Evolutionary conservation across 2,329 filamentous ascomycete species (phyloP).

Genomic region (Alternaria atra): DNA sequence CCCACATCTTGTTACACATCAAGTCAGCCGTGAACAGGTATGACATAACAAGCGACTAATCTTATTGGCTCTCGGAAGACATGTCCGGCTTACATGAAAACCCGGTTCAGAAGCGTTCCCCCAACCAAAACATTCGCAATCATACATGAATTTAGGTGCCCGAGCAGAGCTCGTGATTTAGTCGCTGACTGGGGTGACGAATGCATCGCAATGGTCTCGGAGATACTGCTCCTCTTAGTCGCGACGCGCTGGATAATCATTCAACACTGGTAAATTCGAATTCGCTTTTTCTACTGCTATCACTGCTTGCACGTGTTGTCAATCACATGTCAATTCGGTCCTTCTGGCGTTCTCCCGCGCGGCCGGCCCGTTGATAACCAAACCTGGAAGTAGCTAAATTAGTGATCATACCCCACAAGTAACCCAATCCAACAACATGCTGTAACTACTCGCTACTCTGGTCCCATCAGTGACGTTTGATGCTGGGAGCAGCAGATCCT

Average conservation of each 20-base stretch:
- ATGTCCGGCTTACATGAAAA: neutral
- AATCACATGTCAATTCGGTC: neutral
- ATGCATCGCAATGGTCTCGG: neutral
- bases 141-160: neutral
- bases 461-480: neutral
- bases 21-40: neutral
- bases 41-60: neutral
- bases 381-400: neutral
- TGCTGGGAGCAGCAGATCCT: neutral
- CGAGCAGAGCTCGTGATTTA: neutral
- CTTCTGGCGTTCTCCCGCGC: neutral
- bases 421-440: neutral
- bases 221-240: no score
- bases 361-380: neutral
- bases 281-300: neutral
- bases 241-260: no score
- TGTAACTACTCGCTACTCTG: neutral
- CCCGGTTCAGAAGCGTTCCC: neutral
- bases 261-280: no score
- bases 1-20: conserved; percentile 1
- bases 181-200: neutral
- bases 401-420: neutral
- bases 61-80: neutral
- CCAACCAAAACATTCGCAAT: neutral
- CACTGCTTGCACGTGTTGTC: no score